A percentile compares a stretch with the other conserved stretches of the same genome.
Conservation (phyloP, 306 rosid genomes). For the Aeschynomene evenia region DNA sequence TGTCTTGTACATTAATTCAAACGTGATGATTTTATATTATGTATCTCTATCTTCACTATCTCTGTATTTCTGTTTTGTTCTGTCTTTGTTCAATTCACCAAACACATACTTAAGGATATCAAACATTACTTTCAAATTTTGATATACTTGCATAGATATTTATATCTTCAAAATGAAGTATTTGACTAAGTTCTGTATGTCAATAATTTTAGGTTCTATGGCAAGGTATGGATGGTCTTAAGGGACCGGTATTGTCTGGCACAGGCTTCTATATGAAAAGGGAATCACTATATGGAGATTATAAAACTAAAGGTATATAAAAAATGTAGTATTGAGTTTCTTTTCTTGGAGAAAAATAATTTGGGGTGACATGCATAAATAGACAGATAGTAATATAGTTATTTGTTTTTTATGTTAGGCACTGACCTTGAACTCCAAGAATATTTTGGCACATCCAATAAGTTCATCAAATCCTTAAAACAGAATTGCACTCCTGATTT, state of each 20-base stretch:
- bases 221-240: constrained; percentile 60
- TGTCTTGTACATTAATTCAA: too few relatives aligned
- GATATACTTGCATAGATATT: not conserved
- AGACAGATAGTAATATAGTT: not conserved
- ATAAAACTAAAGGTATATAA: constrained; percentile 37
- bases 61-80: too few relatives aligned
- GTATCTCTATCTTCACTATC: too few relatives aligned
- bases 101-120: too few relatives aligned
- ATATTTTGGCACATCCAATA: constrained; percentile 51
- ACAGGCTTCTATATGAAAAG: constrained; percentile 58
- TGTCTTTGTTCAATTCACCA: too few relatives aligned
- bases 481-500: constrained; percentile 20
- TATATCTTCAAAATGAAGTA: not conserved
- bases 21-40: too few relatives aligned
- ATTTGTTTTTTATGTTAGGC: constrained; percentile 25
- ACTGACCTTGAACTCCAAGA: constrained; percentile 40
- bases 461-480: constrained; percentile 48
- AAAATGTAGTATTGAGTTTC: not conserved
- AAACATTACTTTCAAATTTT: constrained; percentile 9
- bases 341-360: not conserved
- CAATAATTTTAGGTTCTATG: constrained; percentile 35
- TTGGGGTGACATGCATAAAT: not conserved
- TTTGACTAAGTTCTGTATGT: not conserved
- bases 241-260: constrained; percentile 58
- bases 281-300: constrained; percentile 40